Evolutionary conservation across 108 stramenopile species (phyloP), one percentile per base, ranked within the genome.

Genomic region (Cyclotella kingstonii): DNA sequence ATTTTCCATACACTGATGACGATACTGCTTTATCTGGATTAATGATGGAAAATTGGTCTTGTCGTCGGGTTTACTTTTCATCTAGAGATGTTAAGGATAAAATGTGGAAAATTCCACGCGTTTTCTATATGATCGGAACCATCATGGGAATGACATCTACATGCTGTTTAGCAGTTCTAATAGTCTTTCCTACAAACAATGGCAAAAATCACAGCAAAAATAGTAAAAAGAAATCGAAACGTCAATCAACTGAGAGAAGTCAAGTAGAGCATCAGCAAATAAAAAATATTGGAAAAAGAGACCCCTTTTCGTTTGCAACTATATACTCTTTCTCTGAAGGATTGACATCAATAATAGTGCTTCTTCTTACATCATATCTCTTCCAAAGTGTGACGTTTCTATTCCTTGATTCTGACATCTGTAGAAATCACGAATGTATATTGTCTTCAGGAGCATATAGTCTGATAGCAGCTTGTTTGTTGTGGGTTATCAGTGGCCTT

Each of bases 1-100:
- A 41, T 21, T 71, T 52, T 56, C 70, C 70, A 9, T 63, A 71
- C 30, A 51, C 38, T 15, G 70, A 71, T 23, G 70, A 71, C 23
- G 70, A 71, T 45, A 47, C 48, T 18, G 27, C 23, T 15, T 57
- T 40, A 23, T 36, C 40, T 4, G 21, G 39, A 18, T 18, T 71
- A 17, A 54, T 54, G 19, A 36, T 10, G 36, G 61, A 63, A 26
- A 40, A 41, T 56, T 71, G 60, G 61, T 38, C 28, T 4, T 71
- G 70, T 27, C 60, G 63, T 60, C 14, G 19, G 25, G 22, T 71
- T 27, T 15, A 54, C 14, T 33, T 71, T 17, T 15, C 53, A 12
- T 56, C 60, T 12, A 39, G 11, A 28, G 54, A 19, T 3, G 38
- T 45, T 23, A 41, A 71, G 21, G 70, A 71, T 54, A 29, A 17